Base-by-base conservation (phyloP, 306 rosid genomes). In the Pyrus pyrifolia region DNA sequence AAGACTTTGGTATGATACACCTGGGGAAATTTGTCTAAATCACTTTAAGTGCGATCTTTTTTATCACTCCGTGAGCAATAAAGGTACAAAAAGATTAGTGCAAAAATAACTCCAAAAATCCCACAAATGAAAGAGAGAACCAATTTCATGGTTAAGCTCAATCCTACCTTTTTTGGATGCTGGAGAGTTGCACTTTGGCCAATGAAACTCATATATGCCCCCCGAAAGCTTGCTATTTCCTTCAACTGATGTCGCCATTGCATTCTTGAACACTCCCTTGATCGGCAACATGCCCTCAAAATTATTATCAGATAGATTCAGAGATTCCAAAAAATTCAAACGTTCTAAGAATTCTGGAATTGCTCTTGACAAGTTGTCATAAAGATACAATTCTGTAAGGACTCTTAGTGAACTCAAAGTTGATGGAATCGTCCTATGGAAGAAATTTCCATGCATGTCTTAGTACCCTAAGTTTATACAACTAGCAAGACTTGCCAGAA, bases 211-310 rank as follows among this genome's bases (percentile, higher is more conserved):
- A 3, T 23, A 4, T 13, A 58, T 61, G 17, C 67, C 67, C 4
- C 67, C 76, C 1, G 55, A 72, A 31, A 72, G 51, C 31, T 62
- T 30, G 49, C 44, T 4, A 30, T 45, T 74, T 63, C 78, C 65
- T n/a, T 6, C 19, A 0, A 75, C 8, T 0, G 22, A 45, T 46
- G 45, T 15, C 2, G 25, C 27, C 21, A 8, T 64, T 11, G 35
- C 15, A 21, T 29, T 75, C 30, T 18, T 10, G 21, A 75, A 65
- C 8, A 75, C 23, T 11, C 72, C 79, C 8, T n/a, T 2, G 4
- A 6, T 51, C 5, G 79, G 79, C 8, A 63, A 35, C 11, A 2
- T 17, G 8, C 64, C 72, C 19, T 65, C 72, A 1, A 75, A 31
- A 6, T 75, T 8, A 31, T 75, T 75, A 4, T 2, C 49, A 27